Base-by-base conservation (phyloP, 139 green algal genomes). In the Zygnema circumcarinatum region DNA sequence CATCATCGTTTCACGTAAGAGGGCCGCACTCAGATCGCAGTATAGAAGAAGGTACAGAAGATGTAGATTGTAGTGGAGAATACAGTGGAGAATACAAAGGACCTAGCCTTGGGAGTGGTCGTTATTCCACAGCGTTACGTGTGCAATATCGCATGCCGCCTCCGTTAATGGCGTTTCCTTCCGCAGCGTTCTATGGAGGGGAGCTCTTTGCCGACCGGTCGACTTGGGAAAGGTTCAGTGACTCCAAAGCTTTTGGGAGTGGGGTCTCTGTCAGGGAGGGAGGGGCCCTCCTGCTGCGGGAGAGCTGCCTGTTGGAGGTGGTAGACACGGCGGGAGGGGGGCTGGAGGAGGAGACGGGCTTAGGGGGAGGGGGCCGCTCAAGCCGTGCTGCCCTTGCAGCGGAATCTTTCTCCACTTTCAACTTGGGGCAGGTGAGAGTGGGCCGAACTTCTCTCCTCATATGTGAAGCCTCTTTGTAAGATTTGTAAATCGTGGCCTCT, bases 111-210 rank as follows among this genome's bases (percentile, higher is more conserved):
- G 36, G 11, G 11, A 20, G 16, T 16, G 69, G 69, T 3, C 41
- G 40, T 41, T 76, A 78, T 31, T 87, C 21, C 22, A 62, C 11
- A 31, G 75, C 47, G 76, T 67, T 90, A 56, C 53, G 35, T 2
- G 40, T 54, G 41, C 85, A 90, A 42, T 90, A 90, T 68, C 76
- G 89, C 2, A 90, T 90, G 85, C 85, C 85, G 20, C 22, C 33
- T 20, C 40, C 20, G 1, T 25, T 90, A 21, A 90, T 90, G 85
- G 85, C 85, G 2, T 90, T 90, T 79, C 85, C 85, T 25, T 90
- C 85, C 21, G 79, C 85, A 32, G 85, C 85, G 7, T 90, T 90
- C 36, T 90, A 90, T 52, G 81, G 40, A 42, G 81, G 81, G 2
- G 36, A 33, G 2, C 79, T 90, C 3, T 25, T 38, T 2, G 81